Percentiles rank a stretch among this genome's conserved stretches.
Conservation (phyloP, 2,329 filamentous ascomycete genomes). For the Thielaviopsis musarum region DNA sequence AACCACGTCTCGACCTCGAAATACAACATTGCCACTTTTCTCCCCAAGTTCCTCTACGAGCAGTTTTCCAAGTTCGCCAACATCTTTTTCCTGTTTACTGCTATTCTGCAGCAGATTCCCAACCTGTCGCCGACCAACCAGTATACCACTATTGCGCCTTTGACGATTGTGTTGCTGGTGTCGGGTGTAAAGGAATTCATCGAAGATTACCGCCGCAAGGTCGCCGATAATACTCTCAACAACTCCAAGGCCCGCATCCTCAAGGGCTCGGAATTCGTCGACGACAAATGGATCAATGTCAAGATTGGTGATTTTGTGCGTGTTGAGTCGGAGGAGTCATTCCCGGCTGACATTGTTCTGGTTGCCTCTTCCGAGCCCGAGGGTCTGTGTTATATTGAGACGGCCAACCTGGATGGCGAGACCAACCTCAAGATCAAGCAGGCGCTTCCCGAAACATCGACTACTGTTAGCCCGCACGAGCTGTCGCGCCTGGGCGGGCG, state of each 20-base stretch:
- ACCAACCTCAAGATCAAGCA: constrained; percentile 99
- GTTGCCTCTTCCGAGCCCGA: constrained; percentile 93
- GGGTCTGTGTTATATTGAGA: constrained; percentile 96
- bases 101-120: constrained; percentile 85
- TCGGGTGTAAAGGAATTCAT: constrained; percentile 89
- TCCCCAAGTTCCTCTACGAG: constrained; percentile 94
- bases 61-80: constrained; percentile 99
- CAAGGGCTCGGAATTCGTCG: constrained; percentile 66
- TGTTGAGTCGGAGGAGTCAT: constrained; percentile 86
- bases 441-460: constrained; percentile 77
- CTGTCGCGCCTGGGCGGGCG: constrained; percentile 72
- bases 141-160: constrained; percentile 92
- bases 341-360: constrained; percentile 83
- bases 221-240: constrained; percentile 75
- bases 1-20: constrained; percentile 97
- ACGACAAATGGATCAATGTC: constrained; percentile 88
- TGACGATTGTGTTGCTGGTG: constrained; percentile 78
- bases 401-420: constrained; percentile 91
- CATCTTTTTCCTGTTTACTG: constrained; percentile 97
- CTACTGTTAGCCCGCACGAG: constrained; percentile 73
- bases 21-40: constrained; percentile 83
- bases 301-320: constrained; percentile 82
- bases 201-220: constrained; percentile 81
- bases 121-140: constrained; percentile 85
- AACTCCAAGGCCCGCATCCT: constrained; percentile 71